Base-by-base conservation (phyloP, 2,329 filamentous ascomycete genomes). In the Epichloe aotearoae region DNA sequence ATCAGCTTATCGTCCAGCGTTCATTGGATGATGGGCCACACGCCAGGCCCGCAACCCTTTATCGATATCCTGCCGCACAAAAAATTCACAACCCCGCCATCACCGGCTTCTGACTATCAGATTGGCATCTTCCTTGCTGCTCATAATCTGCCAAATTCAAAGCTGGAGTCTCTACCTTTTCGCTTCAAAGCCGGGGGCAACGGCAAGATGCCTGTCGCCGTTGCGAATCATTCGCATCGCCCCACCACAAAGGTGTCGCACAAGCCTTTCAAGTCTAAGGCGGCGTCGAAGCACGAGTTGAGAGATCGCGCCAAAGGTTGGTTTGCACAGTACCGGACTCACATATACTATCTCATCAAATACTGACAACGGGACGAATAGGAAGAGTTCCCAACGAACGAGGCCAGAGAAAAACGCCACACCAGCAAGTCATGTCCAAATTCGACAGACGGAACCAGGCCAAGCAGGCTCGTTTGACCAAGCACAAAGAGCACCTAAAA, bases 401-500 rank as follows among this genome's bases (percentile, higher is more conserved):
- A 60, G 83, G 84, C 54, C 74, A 75, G 60, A 82, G 91, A 62
- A 94, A 88, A 68, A 95, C 91, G 15, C 88, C 88, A 50, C 88
- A 95, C 66, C 93, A 98, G 66, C 88, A 95, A 71, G 81, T 96
- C 70, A 91, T 96, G 87, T 95, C 89, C 53, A 98, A 97, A 70
- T 79, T 98, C 66, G 89, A 95, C 69, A 85, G 93, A 53, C 83
- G 88, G 60, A 97, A 98, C 68, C 88, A 95, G 73, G 87, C 88
- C 59, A 91, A 91, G 68, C 93, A 98, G 73, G 83, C 84, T 66
- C 86, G 91, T 61, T 73, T 86, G 55, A 75, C 82, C 58, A 96
- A 97, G 69, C 82, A 89, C 63, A 83, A 83, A 63, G 88, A 93
- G 60, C 86, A 93, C 62, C 76, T 85, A 46, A 84, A 86, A 58